Evolutionary conservation across 2,329 filamentous ascomycete species (phyloP), one percentile per base, ranked within the genome.

Genomic region (Cytospora schulzeri): DNA sequence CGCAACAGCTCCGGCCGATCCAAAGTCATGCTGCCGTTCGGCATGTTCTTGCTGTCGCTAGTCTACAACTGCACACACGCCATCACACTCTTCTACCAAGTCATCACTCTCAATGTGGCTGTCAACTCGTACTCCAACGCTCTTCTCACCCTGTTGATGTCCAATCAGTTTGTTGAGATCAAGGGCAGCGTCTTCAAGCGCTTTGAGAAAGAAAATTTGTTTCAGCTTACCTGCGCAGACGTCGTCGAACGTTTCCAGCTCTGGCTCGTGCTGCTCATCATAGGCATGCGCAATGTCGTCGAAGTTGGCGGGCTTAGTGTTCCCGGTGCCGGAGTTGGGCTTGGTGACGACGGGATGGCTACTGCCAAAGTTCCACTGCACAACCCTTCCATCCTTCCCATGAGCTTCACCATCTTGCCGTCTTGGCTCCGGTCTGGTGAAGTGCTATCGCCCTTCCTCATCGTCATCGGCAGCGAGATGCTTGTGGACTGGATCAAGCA

Each of bases 61-160:
- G 82, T 85, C 0, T 99, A 99, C 79, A 97, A 94, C 64, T 90
- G 96, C 53, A 81, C 91, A 4, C 95, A 99, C 75, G 89, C 94
- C 0, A 88, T 93, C 0, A 89, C 92, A 0, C 81, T 99, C 0
- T 98, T 99, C 77, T 98, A 97, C 75, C 95, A 99, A 73, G 94
- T 98, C 70, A 96, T 99, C 71, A 96, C 95, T 0, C 85, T 99
- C 61, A 99, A 99, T 68, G 96, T 99, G 4, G 95, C 95, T 0
- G 94, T 99, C 71, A 99, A 99, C 76, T 97, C 94, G 0, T 99
- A 99, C 76, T 97, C 93, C 0, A 99, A 99, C 73, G 94, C 95
- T 0, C 81, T 99, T 5, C 83, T 99, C 38, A 97, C 95, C 0
- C 85, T 99, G 0, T 82, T 99, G 2, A 87, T 99, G 74, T 97